Evolutionary conservation across 1,139 yeast species (phyloP), one percentile per base, ranked within the genome.

Genomic region (Pichia sp.): DNA sequence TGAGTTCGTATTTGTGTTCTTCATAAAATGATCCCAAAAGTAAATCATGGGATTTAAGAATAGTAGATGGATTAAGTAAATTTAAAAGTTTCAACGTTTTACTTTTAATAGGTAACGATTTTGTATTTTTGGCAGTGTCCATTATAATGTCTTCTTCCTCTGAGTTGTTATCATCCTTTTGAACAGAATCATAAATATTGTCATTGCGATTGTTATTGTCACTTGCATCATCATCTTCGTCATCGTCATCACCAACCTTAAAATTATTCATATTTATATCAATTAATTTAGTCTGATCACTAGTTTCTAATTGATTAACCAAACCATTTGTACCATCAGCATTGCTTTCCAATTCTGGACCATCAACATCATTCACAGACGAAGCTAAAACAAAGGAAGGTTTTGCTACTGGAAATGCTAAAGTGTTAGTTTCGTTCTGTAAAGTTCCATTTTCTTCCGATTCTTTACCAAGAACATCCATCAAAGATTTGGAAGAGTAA

Each of bases 11-110:
- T 16, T 44, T 42, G 24, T 56, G 53, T 34, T 58, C 55, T 9
- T 40, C 23, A 56, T 48, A 44, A 45, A 58, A 50, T 47, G 63
- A 6, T 52, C 48, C 43, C 43, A 50, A 48, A 13, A 60, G 40
- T 5, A 56, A 45, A 8, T 53, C 48, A 27, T 53, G 56, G 11
- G 54, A 55, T 20, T 40, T 42, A 20, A 57, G 30, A 23, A 58
- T 49, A 40, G 57, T 58, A 3, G 63, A 56, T 7, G 63, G 63
- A 30, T 59, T 58, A 15, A 60, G 44, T n/a, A 53, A 20, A 24
- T 53, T 41, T 23, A 60, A 44, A 7, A 59, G 39, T 25, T 50
- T 36, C 3, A 50, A 16, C 3, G 47, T 47, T 22, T 47, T 47
- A 27, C 51, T 50, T 44, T 35, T 34, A 2, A 15, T 43, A 6